These are phyloP conservation scores for Penicillium olsonii DNA, from an alignment of 2,329 filamentous ascomycete species.

Conservation along the genomic window DNA sequence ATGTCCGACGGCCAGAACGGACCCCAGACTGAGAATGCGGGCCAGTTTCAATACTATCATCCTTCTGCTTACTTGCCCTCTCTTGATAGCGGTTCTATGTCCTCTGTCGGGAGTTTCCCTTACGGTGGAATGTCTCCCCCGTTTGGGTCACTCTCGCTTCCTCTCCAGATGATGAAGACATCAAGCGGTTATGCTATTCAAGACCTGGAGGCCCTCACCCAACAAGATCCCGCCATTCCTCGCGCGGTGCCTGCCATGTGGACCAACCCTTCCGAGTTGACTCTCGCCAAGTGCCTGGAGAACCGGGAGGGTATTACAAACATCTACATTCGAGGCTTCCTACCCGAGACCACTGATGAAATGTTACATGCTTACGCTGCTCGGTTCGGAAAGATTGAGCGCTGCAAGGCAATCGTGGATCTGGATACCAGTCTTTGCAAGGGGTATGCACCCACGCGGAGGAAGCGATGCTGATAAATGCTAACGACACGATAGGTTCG, in stretches of 20 bases:
- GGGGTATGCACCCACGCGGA: slow-evolving; percentile 62
- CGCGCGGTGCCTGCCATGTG: slow-evolving; percentile 84
- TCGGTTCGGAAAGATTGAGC: slow-evolving; percentile 91
- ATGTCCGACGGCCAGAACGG: slow-evolving; percentile 43
- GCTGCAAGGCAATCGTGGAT: slow-evolving; percentile 98
- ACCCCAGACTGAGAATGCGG: slow-evolving; percentile 62
- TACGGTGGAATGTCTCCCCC: slow-evolving; percentile 70
- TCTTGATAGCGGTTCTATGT: slow-evolving; percentile 60
- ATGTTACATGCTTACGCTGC: slow-evolving; percentile 78
- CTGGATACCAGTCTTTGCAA: slow-evolving; percentile 92
- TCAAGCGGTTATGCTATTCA: slow-evolving; percentile 48
- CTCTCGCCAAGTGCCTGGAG: slow-evolving; percentile 88
- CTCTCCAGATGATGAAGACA: slow-evolving; percentile 50
- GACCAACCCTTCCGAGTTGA: slow-evolving; percentile 81
- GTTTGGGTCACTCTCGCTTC: slow-evolving; percentile 42
- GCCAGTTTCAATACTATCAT: slow-evolving; percentile 61
- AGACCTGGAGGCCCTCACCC: slow-evolving; percentile 64
- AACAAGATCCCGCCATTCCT: slow-evolving; percentile 80
- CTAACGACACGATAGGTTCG: slow-evolving; percentile 66
- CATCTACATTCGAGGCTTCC: slow-evolving; percentile 95
- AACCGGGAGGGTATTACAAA: slow-evolving; percentile 96
- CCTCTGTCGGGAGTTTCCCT: slow-evolving; percentile 25
- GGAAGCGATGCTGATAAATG: slow-evolving; percentile 8
- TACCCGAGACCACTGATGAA: slow-evolving; percentile 92
- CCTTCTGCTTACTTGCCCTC: slow-evolving; percentile 55